Evolutionary conservation across 1,284 basidiomycete genomes (phyloP), one percentile per base, ranked within the genome.

Genomic region (Sporisorium scitamineum): DNA sequence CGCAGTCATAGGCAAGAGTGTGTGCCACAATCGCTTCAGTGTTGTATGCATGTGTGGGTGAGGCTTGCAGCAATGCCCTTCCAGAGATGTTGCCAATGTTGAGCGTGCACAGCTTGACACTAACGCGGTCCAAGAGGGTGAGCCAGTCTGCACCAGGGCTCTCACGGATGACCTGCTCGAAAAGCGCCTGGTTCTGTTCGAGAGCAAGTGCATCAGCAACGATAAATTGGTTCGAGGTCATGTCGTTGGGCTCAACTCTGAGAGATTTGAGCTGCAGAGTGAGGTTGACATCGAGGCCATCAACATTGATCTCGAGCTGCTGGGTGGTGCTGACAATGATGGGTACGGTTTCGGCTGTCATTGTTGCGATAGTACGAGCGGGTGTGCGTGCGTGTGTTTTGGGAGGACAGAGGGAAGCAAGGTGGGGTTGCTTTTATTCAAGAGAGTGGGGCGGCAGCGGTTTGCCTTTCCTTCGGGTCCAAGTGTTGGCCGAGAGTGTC

Each of bases 201-300:
- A 66, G 27, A 6, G 59, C 60, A 5, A 72, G 64, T 3, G 64
- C 70, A 16, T 72, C 63, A 16, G 63, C 64, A 13, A 72, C 60
- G 60, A 72, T 67, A 37, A 72, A 72, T 56, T 72, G 70, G 56
- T 72, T 72, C 41, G 70, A 72, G 11, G 70, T 72, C 70, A 72
- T 72, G 53, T 72, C 70, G 34, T 66, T 67, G 24, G 70, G 63
- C 50, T 72, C 63, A 6, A 72, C 60, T n/a, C 70, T 60, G 20
- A 72, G 56, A 32, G 63, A 29, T 24, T 45, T 41, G 29, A 72
- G 60, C 34, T 72, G 70, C 54, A 63, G 70, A 1, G 70, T 67
- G 56, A 72, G 70, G 53, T 63, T 60, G 41, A 72, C 64, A 29
- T 31, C 48, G 48, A 50, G 48, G 16, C 27, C 29, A 56, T 72